phyloP scores from a whole-genome alignment of 2,329 filamentous ascomycete species.

The Cercospora sp. region DNA sequence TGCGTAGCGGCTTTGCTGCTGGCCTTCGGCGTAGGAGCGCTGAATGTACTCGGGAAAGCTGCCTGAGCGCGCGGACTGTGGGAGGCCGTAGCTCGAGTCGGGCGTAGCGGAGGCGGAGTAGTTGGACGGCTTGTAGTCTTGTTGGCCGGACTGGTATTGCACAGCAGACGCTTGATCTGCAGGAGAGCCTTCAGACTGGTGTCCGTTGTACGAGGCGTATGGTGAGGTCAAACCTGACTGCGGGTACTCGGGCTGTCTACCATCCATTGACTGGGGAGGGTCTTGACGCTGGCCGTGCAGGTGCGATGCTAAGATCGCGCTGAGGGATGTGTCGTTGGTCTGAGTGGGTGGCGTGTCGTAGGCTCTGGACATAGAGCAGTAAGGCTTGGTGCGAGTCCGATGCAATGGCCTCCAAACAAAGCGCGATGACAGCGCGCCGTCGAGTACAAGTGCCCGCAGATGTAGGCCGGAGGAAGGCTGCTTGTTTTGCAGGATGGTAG shows the following conservation, averaged over 20 bases:
- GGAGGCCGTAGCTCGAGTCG: constrained; percentile 83
- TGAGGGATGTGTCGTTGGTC: constrained; percentile 43
- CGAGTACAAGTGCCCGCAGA: constrained; percentile 40
- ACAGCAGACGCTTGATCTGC: constrained; percentile 94
- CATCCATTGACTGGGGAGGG: constrained; percentile 54
- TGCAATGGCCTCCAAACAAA: constrained; percentile 37
- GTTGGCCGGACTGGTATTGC: constrained; percentile 74
- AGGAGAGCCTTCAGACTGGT: constrained; percentile 78
- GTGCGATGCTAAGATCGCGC: constrained; percentile 43
- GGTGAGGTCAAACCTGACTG: constrained; percentile 58
- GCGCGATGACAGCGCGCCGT: constrained; percentile 39
- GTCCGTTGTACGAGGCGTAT: constrained; percentile 53
- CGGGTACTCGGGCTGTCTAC: constrained; percentile 53
- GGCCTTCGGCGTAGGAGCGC: constrained; percentile 72
- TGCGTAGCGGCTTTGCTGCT: constrained; percentile 70
- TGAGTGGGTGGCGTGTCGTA: constrained; percentile 35
- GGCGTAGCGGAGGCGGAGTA: constrained; percentile 72
- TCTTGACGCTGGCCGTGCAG: constrained; percentile 40
- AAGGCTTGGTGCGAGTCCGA: constrained; percentile 31
- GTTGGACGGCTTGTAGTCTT: constrained; percentile 73
- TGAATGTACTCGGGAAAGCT: constrained; percentile 86
- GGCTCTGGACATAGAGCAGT: constrained; percentile 47
- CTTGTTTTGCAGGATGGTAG: constrained; percentile 43
- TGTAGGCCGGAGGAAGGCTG: constrained; percentile 36
- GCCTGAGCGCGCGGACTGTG: constrained; percentile 72